Percentiles rank a stretch among this genome's conserved stretches.
Evolutionary conservation across 2,329 filamentous ascomycete genomes (phyloP).

Genomic region (Nannizziopsis barbatae): DNA sequence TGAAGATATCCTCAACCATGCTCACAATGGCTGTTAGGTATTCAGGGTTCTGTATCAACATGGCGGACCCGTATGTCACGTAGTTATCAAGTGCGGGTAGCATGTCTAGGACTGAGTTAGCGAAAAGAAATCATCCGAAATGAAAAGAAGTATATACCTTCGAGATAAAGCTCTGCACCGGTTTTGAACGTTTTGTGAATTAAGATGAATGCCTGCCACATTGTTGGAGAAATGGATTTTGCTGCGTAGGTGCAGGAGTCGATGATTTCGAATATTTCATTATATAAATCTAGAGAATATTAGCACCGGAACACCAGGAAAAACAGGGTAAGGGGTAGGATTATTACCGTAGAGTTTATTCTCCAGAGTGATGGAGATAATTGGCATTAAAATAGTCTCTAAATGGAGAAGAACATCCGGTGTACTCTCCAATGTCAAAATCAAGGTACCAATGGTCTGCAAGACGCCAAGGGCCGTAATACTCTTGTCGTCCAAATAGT

Average conservation of each 20-base stretch:
- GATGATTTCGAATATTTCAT: conserved; percentile 97
- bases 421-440: conserved; percentile 91
- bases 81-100: conserved; percentile 96
- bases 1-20: conserved; percentile 94
- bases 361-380: conserved; percentile 89
- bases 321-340: conserved; percentile 15
- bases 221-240: conserved; percentile 86
- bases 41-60: conserved; percentile 68
- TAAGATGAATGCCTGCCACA: conserved; percentile 97
- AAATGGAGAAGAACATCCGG: conserved; percentile 90
- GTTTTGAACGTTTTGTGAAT: conserved; percentile 96
- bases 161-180: conserved; percentile 89
- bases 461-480: conserved; percentile 92
- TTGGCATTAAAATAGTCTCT: conserved; percentile 91
- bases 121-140: neutral
- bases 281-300: conserved; percentile 62
- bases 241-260: conserved; percentile 98
- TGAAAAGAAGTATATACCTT: conserved; percentile 36
- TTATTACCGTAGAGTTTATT: conserved; percentile 78
- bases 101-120: conserved; percentile 54
- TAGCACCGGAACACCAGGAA: neutral
- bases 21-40: conserved; percentile 82
- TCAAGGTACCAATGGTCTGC: conserved; percentile 94
- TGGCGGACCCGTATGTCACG: conserved; percentile 77
- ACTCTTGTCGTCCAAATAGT: conserved; percentile 95